Evolutionary conservation across 2,329 filamentous ascomycete species (phyloP).

Genomic region (Phymatotrichopsis omnivora): DNA sequence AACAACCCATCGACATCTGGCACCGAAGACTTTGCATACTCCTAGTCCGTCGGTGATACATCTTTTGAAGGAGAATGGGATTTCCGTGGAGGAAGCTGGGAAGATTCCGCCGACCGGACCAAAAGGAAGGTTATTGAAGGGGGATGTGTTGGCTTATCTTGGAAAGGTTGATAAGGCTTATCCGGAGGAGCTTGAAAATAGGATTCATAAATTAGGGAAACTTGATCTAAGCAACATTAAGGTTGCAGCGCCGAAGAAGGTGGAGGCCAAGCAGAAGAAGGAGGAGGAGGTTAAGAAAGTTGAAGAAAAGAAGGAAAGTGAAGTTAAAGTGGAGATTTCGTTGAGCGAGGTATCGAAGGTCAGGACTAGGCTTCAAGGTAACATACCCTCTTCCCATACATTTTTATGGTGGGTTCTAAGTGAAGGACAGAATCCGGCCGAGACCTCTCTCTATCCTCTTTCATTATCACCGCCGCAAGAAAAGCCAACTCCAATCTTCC

Average conservation of each 20-base stretch:
- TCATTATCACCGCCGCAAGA: slow-evolving; percentile 74
- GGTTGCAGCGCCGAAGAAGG: slow-evolving; percentile 40
- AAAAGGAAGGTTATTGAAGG: slow-evolving; percentile 80
- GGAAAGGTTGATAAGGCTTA: slow-evolving; percentile 65
- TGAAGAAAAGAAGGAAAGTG: slow-evolving; percentile 23
- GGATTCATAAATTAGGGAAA: slow-evolving; percentile 65
- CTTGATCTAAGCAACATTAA: slow-evolving; percentile 96
- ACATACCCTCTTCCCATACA: neutral
- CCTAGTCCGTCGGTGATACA: slow-evolving; percentile 39
- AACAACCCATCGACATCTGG: slow-evolving; percentile 10
- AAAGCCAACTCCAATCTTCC: slow-evolving; percentile 83
- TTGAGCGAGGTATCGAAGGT: slow-evolving; percentile 67
- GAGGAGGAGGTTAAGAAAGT: slow-evolving; percentile 31
- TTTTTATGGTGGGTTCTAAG: neutral
- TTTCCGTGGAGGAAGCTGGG: slow-evolving; percentile 63
- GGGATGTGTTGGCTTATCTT: slow-evolving; percentile 83
- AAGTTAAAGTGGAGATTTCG: slow-evolving; percentile 62
- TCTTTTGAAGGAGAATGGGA: slow-evolving; percentile 66
- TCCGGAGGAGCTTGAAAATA: slow-evolving; percentile 58
- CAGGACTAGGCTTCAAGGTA: slow-evolving; percentile 63
- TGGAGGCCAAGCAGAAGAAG: slow-evolving; percentile 39
- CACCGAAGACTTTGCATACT: slow-evolving; percentile 10
- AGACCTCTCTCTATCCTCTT: slow-evolving; percentile 72
- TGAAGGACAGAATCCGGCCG: slow-evolving; percentile 49
- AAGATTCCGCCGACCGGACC: slow-evolving; percentile 84